Conservation (phyloP, 306 rosid genomes). For the Corylus avellana region DNA sequence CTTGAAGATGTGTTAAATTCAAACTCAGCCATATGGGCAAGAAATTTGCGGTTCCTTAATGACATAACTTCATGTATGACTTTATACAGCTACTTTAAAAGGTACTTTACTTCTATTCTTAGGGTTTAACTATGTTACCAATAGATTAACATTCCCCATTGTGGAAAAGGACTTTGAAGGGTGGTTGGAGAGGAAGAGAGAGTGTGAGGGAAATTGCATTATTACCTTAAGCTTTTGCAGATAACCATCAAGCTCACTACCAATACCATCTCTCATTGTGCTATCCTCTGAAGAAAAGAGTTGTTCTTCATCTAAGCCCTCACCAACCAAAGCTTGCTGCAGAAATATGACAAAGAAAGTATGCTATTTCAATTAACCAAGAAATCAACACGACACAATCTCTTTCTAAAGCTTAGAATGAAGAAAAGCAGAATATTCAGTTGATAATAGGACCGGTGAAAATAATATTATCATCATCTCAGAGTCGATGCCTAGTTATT, state of each 20-base stretch:
- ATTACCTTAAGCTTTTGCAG: slow-evolving; percentile 70
- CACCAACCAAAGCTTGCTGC: slow-evolving; percentile 97
- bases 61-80: background rate
- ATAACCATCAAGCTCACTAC: slow-evolving; percentile 67
- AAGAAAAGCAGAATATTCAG: background rate
- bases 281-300: slow-evolving; percentile 76
- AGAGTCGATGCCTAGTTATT: background rate
- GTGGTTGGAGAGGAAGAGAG: background rate
- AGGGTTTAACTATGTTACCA: background rate
- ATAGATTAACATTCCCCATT: background rate
- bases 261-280: slow-evolving; percentile 49
- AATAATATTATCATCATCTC: background rate
- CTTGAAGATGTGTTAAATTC: background rate
- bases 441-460: background rate
- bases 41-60: background rate
- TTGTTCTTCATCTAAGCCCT: slow-evolving; percentile 80
- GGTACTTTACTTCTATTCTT: background rate
- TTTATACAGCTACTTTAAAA: background rate
- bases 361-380: slow-evolving; percentile 19
- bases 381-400: slow-evolving; percentile 17
- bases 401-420: background rate
- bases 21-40: background rate
- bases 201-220: slow-evolving; percentile 6
- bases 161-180: background rate
- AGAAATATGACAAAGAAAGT: slow-evolving; percentile 24